phyloP scores from a whole-genome alignment of 768 basidiomycete genomes.

The Filobasidium wieringae region DNA sequence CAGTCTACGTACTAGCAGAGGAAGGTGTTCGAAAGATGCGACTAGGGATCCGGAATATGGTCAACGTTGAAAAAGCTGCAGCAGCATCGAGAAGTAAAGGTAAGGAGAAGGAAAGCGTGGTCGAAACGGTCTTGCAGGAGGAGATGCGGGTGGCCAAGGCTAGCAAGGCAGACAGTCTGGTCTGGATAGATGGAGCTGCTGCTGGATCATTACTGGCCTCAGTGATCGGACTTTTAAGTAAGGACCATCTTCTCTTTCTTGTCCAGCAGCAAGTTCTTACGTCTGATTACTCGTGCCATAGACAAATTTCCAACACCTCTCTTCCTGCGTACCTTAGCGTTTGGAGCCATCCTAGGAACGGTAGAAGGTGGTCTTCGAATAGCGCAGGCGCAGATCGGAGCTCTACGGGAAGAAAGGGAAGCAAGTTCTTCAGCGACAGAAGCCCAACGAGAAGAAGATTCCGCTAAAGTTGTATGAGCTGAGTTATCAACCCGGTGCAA shows the following conservation, averaged over 20 bases:
- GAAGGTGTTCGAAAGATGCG: slow-evolving; percentile 24
- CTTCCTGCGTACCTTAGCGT: slow-evolving; percentile 25
- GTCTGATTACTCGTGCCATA: neutral
- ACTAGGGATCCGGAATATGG: slow-evolving; percentile 14
- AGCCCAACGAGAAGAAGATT: no score
- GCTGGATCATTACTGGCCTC: slow-evolving; percentile 27
- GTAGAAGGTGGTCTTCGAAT: slow-evolving; percentile 13
- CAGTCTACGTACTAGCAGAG: slow-evolving; percentile 24
- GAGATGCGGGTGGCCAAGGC: slow-evolving; percentile 7
- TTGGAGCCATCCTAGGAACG: slow-evolving; percentile 29
- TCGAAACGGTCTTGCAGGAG: slow-evolving; percentile 6
- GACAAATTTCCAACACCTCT: slow-evolving; percentile 29
- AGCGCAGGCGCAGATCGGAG: slow-evolving; percentile 3
- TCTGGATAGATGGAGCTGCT: slow-evolving; percentile 30
- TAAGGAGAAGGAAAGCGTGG: neutral
- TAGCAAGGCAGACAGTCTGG: neutral
- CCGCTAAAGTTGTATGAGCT: no score
- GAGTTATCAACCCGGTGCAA: no score
- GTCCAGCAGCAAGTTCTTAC: neutral
- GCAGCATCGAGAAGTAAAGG: neutral
- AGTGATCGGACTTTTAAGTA: slow-evolving; percentile 24
- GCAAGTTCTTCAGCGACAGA: neutral
- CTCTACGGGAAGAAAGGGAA: slow-evolving; percentile 4
- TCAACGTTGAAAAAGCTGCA: neutral
- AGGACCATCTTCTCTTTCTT: slow-evolving; percentile 3